These are phyloP conservation scores for Physocladia obscura DNA, from an alignment of 192 early-diverging fungal genomes.

Conservation along the genomic window DNA sequence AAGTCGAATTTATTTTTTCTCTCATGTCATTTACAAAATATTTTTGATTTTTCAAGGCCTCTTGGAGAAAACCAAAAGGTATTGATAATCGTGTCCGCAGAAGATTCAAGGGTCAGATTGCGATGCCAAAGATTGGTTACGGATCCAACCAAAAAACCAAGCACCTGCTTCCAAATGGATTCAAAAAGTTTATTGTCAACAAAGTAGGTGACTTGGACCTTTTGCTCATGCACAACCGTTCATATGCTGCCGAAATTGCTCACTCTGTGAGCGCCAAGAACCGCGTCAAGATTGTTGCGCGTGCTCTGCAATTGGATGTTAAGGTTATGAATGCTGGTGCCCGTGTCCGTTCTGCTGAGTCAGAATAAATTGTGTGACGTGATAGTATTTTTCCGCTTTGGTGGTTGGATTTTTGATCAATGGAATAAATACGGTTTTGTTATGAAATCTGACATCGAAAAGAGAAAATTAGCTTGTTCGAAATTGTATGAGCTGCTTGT, in stretches of 20 bases:
- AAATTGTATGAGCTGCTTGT: too few species aligned
- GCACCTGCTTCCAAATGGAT: slow-evolving; percentile 95
- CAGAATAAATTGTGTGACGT: slow-evolving; percentile 37
- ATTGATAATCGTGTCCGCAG: slow-evolving; percentile 98
- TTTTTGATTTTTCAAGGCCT: slow-evolving; percentile 56
- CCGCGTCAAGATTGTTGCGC: slow-evolving; percentile 86
- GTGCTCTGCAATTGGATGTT: slow-evolving; percentile 93
- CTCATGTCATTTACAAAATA: background rate
- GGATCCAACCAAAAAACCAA: slow-evolving; percentile 96
- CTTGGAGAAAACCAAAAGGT: slow-evolving; percentile 99
- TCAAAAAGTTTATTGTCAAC: slow-evolving; percentile 96
- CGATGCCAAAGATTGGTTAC: slow-evolving; percentile 99
- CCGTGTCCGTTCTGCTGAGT: slow-evolving; percentile 61
- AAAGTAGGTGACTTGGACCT: slow-evolving; percentile 92
- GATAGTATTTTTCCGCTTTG: too few species aligned
- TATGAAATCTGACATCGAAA: too few species aligned
- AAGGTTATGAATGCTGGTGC: slow-evolving; percentile 94
- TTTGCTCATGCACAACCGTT: slow-evolving; percentile 99
- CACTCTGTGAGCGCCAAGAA: slow-evolving; percentile 95
- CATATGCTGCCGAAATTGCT: slow-evolving; percentile 98
- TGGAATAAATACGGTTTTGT: too few species aligned
- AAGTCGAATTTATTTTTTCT: slow-evolving; percentile 25
- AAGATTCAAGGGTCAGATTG: slow-evolving; percentile 95
- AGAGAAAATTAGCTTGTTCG: too few species aligned
- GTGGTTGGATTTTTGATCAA: too few species aligned